Conservation (phyloP, 2,329 filamentous ascomycete species). For the Nemania sp. region DNA sequence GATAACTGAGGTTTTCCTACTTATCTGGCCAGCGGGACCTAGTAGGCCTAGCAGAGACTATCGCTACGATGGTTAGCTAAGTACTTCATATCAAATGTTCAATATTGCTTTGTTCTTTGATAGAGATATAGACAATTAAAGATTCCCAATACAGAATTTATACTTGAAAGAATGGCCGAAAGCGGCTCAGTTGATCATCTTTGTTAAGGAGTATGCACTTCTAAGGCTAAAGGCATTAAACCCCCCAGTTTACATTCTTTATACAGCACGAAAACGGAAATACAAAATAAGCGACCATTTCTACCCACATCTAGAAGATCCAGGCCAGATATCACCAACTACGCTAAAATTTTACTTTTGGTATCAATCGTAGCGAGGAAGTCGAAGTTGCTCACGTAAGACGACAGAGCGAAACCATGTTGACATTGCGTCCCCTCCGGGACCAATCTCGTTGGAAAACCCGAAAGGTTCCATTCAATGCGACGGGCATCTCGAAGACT, state of each 20-base stretch:
- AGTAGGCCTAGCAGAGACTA: too few species aligned
- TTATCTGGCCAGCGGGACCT: too few species aligned
- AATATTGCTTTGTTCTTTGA: background rate
- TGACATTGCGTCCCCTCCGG: too few species aligned
- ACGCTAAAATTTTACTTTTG: too few species aligned
- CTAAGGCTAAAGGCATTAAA: background rate
- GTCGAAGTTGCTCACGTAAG: background rate
- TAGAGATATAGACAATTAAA: background rate
- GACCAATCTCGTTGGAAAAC: background rate
- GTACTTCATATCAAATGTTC: too few species aligned
- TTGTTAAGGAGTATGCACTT: background rate
- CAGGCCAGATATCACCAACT: background rate
- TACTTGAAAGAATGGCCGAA: background rate
- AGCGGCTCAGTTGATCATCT: background rate
- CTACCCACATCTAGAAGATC: too few species aligned
- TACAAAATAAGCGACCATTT: background rate
- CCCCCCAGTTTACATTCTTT: conserved; percentile 9
- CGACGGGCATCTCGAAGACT: too few species aligned
- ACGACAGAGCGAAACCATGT: background rate
- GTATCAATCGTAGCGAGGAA: background rate
- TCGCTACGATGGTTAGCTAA: too few species aligned
- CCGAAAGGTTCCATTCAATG: background rate
- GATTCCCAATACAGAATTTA: background rate
- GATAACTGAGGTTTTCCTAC: too few species aligned
- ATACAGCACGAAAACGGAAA: conserved; percentile 17